Conservation (phyloP, 2,329 filamentous ascomycete species). For the Colletotrichum tanaceti region DNA sequence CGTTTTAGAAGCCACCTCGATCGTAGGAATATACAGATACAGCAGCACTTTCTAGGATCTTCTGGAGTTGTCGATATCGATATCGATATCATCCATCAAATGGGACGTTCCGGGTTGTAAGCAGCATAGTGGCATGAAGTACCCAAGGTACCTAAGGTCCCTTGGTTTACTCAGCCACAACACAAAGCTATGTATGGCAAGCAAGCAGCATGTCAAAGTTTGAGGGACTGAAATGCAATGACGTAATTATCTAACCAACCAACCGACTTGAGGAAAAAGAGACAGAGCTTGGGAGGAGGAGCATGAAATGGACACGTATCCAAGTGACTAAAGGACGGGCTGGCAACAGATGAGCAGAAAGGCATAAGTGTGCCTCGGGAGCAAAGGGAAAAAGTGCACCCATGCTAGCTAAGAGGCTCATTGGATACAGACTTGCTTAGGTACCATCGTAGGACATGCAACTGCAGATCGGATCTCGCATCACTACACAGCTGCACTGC, state of each 20-base stretch:
- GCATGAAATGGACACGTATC: constrained; percentile 3
- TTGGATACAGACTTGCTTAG: constrained; percentile 16
- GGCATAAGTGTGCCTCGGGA: constrained; percentile 30
- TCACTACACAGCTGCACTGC: neutral
- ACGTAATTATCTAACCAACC: no score
- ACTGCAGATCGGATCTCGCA: neutral
- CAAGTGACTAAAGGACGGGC: no score
- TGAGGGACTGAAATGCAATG: neutral
- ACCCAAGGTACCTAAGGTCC: no score
- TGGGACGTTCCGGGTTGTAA: no score
- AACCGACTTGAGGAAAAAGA: neutral
- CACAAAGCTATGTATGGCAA: no score
- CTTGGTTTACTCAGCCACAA: constrained; percentile 11
- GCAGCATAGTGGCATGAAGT: neutral
- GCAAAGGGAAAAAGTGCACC: constrained; percentile 3
- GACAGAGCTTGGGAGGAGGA: neutral
- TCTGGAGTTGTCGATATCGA: neutral
- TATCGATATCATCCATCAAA: neutral
- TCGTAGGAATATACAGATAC: neutral
- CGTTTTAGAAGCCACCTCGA: neutral
- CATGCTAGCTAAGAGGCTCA: constrained; percentile 15
- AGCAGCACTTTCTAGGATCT: neutral
- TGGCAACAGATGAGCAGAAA: no score
- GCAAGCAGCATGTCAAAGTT: neutral
- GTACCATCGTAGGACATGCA: no score